Conservation (phyloP, 345 rosid genomes). For the Lepidium africanum region DNA sequence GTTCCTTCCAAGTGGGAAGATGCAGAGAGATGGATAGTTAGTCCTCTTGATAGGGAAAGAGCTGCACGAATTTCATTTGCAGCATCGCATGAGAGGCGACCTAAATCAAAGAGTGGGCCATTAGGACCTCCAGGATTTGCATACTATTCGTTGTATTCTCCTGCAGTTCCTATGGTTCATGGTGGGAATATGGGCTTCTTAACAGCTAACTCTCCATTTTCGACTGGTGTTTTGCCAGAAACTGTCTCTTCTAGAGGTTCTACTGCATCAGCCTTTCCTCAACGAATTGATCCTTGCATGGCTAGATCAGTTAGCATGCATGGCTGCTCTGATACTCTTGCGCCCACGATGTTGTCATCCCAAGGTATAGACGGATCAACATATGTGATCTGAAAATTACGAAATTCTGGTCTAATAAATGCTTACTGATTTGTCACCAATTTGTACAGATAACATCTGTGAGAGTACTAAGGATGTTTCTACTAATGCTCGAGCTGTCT, state of each 20-base stretch:
- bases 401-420: background rate
- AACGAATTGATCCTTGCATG: conserved; percentile 53
- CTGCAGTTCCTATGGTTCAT: conserved; percentile 58
- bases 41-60: conserved; percentile 78
- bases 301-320: conserved; percentile 90
- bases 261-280: conserved; percentile 38
- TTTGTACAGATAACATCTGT: conserved; percentile 45
- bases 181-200: conserved; percentile 43
- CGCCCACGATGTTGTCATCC: conserved; percentile 31
- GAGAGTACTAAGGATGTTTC: conserved; percentile 50
- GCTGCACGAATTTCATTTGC: conserved; percentile 40
- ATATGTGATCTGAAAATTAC: background rate
- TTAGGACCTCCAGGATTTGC: conserved; percentile 91
- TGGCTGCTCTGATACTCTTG: conserved; percentile 65
- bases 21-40: conserved; percentile 97
- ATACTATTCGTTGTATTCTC: conserved; percentile 62
- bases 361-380: conserved; percentile 36
- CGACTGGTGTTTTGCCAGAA: conserved; percentile 54
- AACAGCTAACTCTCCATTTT: conserved; percentile 62
- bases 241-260: conserved; percentile 42
- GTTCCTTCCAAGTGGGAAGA: conserved; percentile 99
- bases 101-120: conserved; percentile 96
- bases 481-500: conserved; percentile 50
- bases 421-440: background rate
- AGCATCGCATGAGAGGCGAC: conserved; percentile 48